Conservation (phyloP, 495 filamentous ascomycete species). For the Amniculicola lignicola region DNA sequence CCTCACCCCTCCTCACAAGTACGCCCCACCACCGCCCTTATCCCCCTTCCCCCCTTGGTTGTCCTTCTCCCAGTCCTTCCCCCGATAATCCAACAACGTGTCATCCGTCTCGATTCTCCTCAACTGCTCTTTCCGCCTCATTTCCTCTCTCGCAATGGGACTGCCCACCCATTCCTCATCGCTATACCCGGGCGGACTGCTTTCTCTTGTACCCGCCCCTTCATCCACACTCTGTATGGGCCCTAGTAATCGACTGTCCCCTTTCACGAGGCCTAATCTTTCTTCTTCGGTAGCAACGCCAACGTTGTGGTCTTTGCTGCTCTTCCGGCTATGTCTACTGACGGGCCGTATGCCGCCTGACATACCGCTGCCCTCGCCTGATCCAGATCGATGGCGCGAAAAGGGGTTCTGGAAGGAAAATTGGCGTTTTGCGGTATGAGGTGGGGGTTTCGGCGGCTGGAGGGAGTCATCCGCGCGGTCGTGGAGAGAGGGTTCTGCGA, state of each 20-base stretch:
- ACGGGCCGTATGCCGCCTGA: conserved; percentile 31
- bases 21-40: no score
- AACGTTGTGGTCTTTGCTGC: conserved; percentile 41
- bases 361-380: conserved; percentile 15
- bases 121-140: neutral
- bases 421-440: conserved; percentile 60
- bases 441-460: conserved; percentile 48
- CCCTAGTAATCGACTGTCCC: conserved; percentile 54
- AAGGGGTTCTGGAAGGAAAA: conserved; percentile 91
- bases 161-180: conserved; percentile 20
- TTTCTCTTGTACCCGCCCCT: neutral
- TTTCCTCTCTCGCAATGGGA: neutral
- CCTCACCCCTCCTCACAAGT: no score
- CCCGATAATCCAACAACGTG: neutral
- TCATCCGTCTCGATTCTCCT: neutral
- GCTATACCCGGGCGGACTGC: conserved; percentile 15
- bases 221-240: conserved; percentile 18
- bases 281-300: conserved; percentile 77
- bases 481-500: conserved; percentile 37
- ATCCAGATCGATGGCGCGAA: conserved; percentile 36
- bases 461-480: conserved; percentile 34
- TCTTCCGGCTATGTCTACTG: conserved; percentile 46
- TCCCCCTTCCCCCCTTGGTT: no score
- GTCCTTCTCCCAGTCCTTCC: neutral
- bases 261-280: conserved; percentile 77